phyloP scores from a whole-genome alignment of 2,329 filamentous ascomycete species.

The Neofusicoccum cordaticola region DNA sequence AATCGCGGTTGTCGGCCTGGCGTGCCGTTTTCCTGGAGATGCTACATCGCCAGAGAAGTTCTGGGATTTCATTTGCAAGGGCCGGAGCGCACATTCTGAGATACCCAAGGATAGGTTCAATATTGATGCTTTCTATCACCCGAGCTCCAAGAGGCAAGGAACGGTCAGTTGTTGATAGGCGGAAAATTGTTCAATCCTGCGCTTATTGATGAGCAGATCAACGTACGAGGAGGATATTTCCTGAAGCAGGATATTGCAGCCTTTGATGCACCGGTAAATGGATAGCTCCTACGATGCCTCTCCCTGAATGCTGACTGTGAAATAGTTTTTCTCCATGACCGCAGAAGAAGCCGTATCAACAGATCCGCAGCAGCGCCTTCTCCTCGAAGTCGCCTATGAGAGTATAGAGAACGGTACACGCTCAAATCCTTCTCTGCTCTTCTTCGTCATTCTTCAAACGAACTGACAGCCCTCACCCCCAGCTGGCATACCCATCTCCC shows the following conservation, averaged over 20 bases:
- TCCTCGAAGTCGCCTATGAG: conserved; percentile 33
- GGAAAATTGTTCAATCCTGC: not conserved
- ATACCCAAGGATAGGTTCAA: conserved; percentile 27
- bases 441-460: not conserved
- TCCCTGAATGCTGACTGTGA: too few species aligned
- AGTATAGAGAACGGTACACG: conserved; percentile 37
- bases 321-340: conserved; percentile 25
- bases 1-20: conserved; percentile 25
- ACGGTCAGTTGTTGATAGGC: conserved; percentile 23
- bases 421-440: too few species aligned
- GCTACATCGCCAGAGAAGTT: conserved; percentile 22
- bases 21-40: conserved; percentile 23
- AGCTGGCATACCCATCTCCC: conserved; percentile 15
- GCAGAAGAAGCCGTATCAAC: conserved; percentile 24
- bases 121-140: conserved; percentile 24
- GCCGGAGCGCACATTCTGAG: conserved; percentile 22
- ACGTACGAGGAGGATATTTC: conserved; percentile 5
- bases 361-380: conserved; percentile 27
- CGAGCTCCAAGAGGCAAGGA: conserved; percentile 24
- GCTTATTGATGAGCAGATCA: not conserved
- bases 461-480: not conserved
- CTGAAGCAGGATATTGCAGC: conserved; percentile 12
- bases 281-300: too few species aligned
- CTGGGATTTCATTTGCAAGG: conserved; percentile 24
- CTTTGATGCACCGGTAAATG: conserved; percentile 12